These are phyloP conservation scores for Tausonia pullulans DNA, from an alignment of 1,284 basidiomycete species.

Conservation along the genomic window DNA sequence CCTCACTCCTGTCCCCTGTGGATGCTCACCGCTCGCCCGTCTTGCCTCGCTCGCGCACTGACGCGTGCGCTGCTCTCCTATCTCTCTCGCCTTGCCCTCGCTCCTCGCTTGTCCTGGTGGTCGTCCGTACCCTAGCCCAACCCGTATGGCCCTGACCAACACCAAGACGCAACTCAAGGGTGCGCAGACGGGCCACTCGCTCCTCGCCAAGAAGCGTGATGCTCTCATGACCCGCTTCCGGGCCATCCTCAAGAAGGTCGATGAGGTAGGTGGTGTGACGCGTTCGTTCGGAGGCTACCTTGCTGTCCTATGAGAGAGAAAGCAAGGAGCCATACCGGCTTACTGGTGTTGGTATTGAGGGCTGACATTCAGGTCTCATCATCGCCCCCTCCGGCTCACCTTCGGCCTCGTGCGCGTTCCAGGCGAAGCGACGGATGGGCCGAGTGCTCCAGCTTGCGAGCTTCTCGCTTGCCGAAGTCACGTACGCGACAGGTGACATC, in stretches of 20 bases:
- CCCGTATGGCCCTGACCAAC: conserved; percentile 85
- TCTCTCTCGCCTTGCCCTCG: no score
- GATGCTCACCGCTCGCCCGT: no score
- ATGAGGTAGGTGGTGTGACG: conserved; percentile 56
- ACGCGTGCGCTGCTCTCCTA: no score
- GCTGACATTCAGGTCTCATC: neutral
- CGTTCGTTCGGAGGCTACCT: neutral
- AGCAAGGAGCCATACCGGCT: neutral
- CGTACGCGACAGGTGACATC: conserved; percentile 95
- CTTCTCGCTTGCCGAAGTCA: conserved; percentile 96
- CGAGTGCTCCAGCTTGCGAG: conserved; percentile 96
- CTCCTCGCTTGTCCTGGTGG: no score
- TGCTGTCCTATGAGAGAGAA: neutral
- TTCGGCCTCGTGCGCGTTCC: conserved; percentile 1
- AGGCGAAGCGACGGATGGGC: conserved; percentile 99
- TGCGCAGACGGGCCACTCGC: conserved; percentile 92
- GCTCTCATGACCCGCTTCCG: conserved; percentile 87
- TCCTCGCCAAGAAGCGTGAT: conserved; percentile 95
- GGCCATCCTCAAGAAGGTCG: conserved; percentile 77
- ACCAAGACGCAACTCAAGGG: conserved; percentile 90
- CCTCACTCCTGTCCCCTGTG: no score
- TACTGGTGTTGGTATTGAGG: neutral
- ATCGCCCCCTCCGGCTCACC: neutral
- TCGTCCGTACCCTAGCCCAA: conserved; percentile 42
- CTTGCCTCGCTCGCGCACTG: no score